Evolutionary conservation across 164 flowering plant genomes (phyloP).

Genomic region (Chimonanthus praecox): DNA sequence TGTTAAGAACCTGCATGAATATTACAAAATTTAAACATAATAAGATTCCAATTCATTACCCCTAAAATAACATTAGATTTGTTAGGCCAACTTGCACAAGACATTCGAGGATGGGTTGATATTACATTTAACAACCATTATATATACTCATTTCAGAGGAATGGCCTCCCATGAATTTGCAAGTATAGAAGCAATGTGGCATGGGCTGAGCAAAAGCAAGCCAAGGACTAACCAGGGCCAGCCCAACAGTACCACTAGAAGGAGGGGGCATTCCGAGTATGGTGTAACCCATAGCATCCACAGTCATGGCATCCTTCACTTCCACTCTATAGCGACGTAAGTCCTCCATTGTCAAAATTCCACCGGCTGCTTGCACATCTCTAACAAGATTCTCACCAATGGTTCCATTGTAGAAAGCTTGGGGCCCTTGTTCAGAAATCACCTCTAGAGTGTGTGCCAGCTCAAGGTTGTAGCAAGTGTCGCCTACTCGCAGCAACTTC

Average conservation of each 20-base stretch:
- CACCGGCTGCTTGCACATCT: conserved; percentile 79
- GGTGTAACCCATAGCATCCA: conserved; percentile 61
- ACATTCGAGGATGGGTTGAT: not conserved
- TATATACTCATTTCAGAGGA: not conserved
- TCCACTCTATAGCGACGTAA: conserved; percentile 61
- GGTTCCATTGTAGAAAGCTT: conserved; percentile 66
- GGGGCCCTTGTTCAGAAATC: conserved; percentile 73
- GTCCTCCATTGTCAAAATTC: conserved; percentile 91
- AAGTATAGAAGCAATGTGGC: not conserved
- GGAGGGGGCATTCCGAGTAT: conserved; percentile 95
- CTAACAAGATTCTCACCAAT: conserved; percentile 64
- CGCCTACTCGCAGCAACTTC: conserved; percentile 54
- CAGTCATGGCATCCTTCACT: conserved; percentile 53
- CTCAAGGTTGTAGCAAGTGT: conserved; percentile 62
- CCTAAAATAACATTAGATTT: not conserved
- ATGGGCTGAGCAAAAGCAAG: not conserved
- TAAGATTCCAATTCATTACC: not conserved
- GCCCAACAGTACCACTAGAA: conserved; percentile 87
- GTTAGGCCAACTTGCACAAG: not conserved
- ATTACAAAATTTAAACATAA: not conserved
- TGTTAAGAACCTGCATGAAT: conserved; percentile 59
- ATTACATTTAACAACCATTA: not conserved
- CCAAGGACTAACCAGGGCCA: conserved; percentile 52
- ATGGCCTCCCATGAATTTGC: not conserved
- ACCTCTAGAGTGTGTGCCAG: conserved; percentile 61